A percentile compares a stretch with the other conserved stretches of the same genome.
phyloP scores from a whole-genome alignment of 2,329 filamentous ascomycete genomes.

The Colletotrichum tofieldiae region DNA sequence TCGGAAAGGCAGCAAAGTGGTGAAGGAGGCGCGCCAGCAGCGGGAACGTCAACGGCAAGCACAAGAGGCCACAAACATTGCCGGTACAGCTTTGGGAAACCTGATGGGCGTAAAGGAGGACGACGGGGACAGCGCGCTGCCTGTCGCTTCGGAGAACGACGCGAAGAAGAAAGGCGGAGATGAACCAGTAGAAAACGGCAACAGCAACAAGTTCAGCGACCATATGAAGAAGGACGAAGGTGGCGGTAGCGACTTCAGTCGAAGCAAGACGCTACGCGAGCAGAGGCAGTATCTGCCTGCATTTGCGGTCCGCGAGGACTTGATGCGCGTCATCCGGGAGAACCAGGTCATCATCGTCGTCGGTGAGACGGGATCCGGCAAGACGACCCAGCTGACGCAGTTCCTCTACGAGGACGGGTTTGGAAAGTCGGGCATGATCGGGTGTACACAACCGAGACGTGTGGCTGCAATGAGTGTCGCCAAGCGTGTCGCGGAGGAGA shows the following conservation, averaged over 20 bases:
- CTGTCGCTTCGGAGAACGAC: conserved; percentile 81
- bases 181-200: conserved; percentile 44
- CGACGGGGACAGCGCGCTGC: conserved; percentile 89
- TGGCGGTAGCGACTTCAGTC: conserved; percentile 91
- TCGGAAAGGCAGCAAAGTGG: conserved; percentile 93
- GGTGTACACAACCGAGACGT: conserved; percentile 95
- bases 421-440: conserved; percentile 88
- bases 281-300: conserved; percentile 95
- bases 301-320: conserved; percentile 94
- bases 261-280: conserved; percentile 90
- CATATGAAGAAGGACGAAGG: conserved; percentile 89
- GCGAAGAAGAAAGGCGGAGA: conserved; percentile 60
- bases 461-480: conserved; percentile 99
- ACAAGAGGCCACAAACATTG: conserved; percentile 93
- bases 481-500: conserved; percentile 97
- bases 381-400: conserved; percentile 97
- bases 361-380: conserved; percentile 96
- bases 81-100: conserved; percentile 93
- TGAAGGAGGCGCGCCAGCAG: conserved; percentile 91
- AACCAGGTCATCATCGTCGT: conserved; percentile 98
- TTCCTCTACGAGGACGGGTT: conserved; percentile 98
- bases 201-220: conserved; percentile 84
- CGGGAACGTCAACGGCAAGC: conserved; percentile 95
- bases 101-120: conserved; percentile 96
- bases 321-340: conserved; percentile 92